These are phyloP conservation scores for Hypoxylon lienhwacheense DNA, from an alignment of 495 filamentous ascomycete genomes.

Conservation along the genomic window DNA sequence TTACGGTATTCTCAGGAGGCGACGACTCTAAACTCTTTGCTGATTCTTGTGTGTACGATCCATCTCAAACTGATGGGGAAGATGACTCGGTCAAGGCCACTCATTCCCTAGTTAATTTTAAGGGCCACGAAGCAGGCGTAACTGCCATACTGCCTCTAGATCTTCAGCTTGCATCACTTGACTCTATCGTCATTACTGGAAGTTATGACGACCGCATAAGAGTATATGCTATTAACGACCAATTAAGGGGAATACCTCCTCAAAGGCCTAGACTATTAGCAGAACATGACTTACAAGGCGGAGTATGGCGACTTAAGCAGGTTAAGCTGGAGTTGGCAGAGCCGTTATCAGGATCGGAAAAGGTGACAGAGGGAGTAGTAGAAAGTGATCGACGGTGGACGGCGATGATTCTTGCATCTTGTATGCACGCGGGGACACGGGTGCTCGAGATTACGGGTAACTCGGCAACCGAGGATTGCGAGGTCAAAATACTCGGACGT, in stretches of 20 bases:
- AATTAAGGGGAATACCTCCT: conserved; percentile 6
- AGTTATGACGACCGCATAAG: conserved; percentile 89
- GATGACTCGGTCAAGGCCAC: conserved; percentile 40
- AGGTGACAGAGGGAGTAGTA: background rate
- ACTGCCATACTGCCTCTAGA: conserved; percentile 78
- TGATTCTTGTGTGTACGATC: conserved; percentile 31
- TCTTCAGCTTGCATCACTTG: conserved; percentile 39
- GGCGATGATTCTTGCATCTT: conserved; percentile 74
- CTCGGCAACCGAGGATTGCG: conserved; percentile 50
- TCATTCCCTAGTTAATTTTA: conserved; percentile 44
- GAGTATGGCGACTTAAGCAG: conserved; percentile 85
- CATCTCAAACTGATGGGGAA: background rate
- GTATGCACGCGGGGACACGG: conserved; percentile 86
- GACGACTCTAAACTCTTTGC: conserved; percentile 62
- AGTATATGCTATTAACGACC: conserved; percentile 50
- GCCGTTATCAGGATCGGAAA: background rate
- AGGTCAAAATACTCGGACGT: conserved; percentile 65
- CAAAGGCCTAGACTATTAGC: conserved; percentile 56
- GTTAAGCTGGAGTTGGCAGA: conserved; percentile 57
- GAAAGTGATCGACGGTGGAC: conserved; percentile 30
- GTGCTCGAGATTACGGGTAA: conserved; percentile 59
- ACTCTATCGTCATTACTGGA: conserved; percentile 72
- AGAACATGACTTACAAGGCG: conserved; percentile 73
- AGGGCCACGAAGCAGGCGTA: conserved; percentile 77
- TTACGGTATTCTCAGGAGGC: conserved; percentile 63